Base-by-base conservation (phyloP, 192 early-diverging fungal species). In the Phycomyces blakesleeanus region DNA sequence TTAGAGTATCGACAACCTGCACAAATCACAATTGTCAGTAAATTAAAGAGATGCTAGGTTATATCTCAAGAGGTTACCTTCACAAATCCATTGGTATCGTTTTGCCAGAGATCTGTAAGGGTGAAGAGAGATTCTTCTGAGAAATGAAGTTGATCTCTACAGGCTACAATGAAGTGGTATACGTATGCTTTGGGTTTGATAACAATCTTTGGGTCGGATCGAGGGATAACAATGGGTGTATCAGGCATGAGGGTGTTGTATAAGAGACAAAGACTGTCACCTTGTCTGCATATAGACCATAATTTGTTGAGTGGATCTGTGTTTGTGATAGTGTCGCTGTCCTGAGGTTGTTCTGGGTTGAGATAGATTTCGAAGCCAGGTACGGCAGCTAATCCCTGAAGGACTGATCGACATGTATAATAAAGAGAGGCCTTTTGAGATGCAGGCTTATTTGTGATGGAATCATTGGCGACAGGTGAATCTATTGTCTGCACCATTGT, bases 31-130 rank as follows among this genome's bases (percentile, higher is more conserved):
- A 50, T 59, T 59, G 14, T 51, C 7, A 22, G 25, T 25, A 5
- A 54, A 24, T 21, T 39, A 42, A 9, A 59, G 34, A 59, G 20
- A 38, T 25, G 25, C 51, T 22, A 15, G 15, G n/a, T 55, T n/a
- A n/a, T n/a, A n/a, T n/a, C n/a, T n/a, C n/a, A n/a, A n/a, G n/a
- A 15, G 16, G 57, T 39, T 78, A 93, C 95, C 85, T 93, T 98
- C 54, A 98, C 91, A 76, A 98, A 94, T 59, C 87, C 91, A 77
- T 95, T 96, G 25, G 94, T 98, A 69, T 98, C 93, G 68, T 98
- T 93, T 63, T 93, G 90, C 67, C 87, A 93, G 25, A 97, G 73
- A 29, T 95, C 93, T 1, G 89, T 84, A 53, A 97, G 86, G 16
- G 89, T 85, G 71, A 95, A 92, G 27, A 91, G 73, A 61, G 85